Percentiles rank a stretch among this genome's conserved stretches.
phyloP scores from a whole-genome alignment of 2,329 filamentous ascomycete species.

The Dothiorella sarmentorum region DNA sequence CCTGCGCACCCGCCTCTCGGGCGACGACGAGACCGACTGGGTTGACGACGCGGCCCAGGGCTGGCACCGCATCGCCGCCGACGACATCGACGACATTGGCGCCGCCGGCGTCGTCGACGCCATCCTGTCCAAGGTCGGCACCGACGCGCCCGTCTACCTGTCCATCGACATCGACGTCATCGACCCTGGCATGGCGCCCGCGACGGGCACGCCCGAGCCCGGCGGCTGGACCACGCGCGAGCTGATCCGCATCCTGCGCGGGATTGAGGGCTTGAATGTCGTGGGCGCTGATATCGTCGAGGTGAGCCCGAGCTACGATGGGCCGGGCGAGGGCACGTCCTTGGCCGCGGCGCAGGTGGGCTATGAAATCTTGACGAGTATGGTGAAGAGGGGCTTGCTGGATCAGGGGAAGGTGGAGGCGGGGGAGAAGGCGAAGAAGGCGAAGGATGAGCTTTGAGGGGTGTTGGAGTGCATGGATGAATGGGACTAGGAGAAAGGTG shows the following conservation, averaged over 20 bases:
- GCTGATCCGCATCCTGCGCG: slow-evolving; percentile 76
- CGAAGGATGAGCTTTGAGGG: slow-evolving; percentile 21
- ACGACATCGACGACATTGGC: slow-evolving; percentile 84
- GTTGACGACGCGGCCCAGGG: slow-evolving; percentile 70
- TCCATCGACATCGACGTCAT: slow-evolving; percentile 79
- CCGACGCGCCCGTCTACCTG: slow-evolving; percentile 74
- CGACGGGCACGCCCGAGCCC: slow-evolving; percentile 84
- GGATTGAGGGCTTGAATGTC: slow-evolving; percentile 77
- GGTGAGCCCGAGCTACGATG: slow-evolving; percentile 82
- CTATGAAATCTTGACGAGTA: slow-evolving; percentile 78
- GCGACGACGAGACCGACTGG: slow-evolving; percentile 64
- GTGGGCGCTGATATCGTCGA: slow-evolving; percentile 90
- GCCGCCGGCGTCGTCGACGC: slow-evolving; percentile 64
- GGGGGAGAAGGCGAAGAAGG: slow-evolving; percentile 19
- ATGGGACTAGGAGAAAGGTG: not conserved
- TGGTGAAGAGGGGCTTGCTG: slow-evolving; percentile 58
- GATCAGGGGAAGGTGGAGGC: slow-evolving; percentile 32
- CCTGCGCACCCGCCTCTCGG: slow-evolving; percentile 69
- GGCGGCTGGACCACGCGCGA: slow-evolving; percentile 90
- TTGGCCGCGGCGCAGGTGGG: slow-evolving; percentile 79
- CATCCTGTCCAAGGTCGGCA: slow-evolving; percentile 71
- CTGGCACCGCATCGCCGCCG: slow-evolving; percentile 75
- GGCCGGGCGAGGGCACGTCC: slow-evolving; percentile 73
- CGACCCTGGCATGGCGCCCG: slow-evolving; percentile 69
- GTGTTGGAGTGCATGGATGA: not conserved